Evolutionary conservation across 2,329 filamentous ascomycete genomes (phyloP), one percentile per base, ranked within the genome.

Genomic region (Aspergillus quadricinctus): DNA sequence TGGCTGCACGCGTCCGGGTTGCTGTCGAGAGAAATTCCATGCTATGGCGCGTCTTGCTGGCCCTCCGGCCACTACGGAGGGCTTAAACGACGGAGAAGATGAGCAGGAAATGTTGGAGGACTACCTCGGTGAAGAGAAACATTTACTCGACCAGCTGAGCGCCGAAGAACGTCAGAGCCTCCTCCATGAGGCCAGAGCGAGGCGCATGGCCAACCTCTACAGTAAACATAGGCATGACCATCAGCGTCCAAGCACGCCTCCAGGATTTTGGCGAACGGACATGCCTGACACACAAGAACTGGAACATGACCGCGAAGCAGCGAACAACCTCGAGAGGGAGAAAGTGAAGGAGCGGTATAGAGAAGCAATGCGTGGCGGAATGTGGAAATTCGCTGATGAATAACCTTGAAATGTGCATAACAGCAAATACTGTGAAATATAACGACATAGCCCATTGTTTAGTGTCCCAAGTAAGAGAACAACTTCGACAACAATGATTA

Each of bases 261-360:
- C 91, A 1, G 92, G 92, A 0, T 97, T 90, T 70, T 99, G 94
- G 94, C 82, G 90, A 53, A 83, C 88, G 1, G 93, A 96, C 64
- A 96, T 99, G 70, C 92, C 93, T 1, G 85, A 78, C 27, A 97
- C 94, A 1, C 94, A 97, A 70, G 90, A 97, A 72, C 75, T 87
- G 28, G 78, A 83, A 63, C 77, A 80, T 52, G 85, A 93, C 65
- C 83, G 83, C 56, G 80, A 81, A 57, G 85, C 86, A 67, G 88
- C 88, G 0, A 80, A 78, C n/a, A 80, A 80, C 64, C 76, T 83
- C 57, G 87, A 89, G 68, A 81, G 80, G 61, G 78, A 84, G 50
- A 81, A 84, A 55, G 80, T 97, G 1, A 81, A 86, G 61, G 86
- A 90, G 66, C 83, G 92, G 67, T 88, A 90, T 74, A 80, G 86